These are phyloP conservation scores for Solanum commersonii DNA, from an alignment of 257 asterid genomes.

Conservation along the genomic window DNA sequence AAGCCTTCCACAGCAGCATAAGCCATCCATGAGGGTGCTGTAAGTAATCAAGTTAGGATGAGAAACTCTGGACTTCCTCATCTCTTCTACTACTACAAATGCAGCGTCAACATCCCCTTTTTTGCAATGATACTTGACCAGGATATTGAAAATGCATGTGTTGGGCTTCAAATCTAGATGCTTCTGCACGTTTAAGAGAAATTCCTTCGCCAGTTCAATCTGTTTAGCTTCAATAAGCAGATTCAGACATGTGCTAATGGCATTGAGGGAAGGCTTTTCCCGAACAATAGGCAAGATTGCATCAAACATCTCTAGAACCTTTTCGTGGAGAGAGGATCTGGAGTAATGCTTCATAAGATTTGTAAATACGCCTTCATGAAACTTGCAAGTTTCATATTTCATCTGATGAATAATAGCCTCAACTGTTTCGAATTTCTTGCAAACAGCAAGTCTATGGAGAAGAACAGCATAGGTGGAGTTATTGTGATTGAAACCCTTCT, in stretches of 20 bases:
- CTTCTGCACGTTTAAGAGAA: conserved; percentile 45
- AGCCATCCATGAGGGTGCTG: conserved; percentile 77
- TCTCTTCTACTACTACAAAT: conserved; percentile 59
- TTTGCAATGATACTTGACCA: conserved; percentile 75
- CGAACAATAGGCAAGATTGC: conserved; percentile 50
- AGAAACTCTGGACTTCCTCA: conserved; percentile 55
- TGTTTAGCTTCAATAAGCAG: conserved; percentile 61
- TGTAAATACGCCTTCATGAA: conserved; percentile 72
- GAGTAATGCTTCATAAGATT: conserved; percentile 92
- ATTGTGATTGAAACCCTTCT: conserved; percentile 75
- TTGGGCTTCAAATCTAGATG: conserved; percentile 66
- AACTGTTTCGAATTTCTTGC: conserved; percentile 44
- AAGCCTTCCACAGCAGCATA: conserved; percentile 50
- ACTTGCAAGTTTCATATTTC: conserved; percentile 84
- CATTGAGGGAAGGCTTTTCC: conserved; percentile 71
- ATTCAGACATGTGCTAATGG: conserved; percentile 87
- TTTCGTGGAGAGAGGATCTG: conserved; percentile 50
- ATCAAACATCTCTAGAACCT: conserved; percentile 67
- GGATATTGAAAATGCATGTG: conserved; percentile 82
- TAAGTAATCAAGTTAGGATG: conserved; percentile 79
- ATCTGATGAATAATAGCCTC: conserved; percentile 69
- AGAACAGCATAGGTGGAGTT: conserved; percentile 59
- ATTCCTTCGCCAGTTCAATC: conserved; percentile 55
- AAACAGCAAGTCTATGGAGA: conserved; percentile 69
- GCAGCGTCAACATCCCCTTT: conserved; percentile 64